Evolutionary conservation across 169 alveolate species (phyloP), one percentile per base, ranked within the genome.

Genomic region (Cryptosporidium sp.): DNA sequence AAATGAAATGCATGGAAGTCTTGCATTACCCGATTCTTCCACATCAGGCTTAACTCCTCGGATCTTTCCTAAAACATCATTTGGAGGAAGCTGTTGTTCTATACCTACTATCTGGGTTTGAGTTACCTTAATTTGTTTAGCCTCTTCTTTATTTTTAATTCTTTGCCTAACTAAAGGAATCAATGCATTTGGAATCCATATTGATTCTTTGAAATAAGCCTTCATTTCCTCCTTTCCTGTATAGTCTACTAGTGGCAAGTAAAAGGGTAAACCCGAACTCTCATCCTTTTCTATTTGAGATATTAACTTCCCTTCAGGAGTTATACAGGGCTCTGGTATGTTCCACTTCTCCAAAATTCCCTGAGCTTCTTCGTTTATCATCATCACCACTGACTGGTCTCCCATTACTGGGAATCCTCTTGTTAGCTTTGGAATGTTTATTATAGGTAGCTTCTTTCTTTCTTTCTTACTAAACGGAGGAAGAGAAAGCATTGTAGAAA

Each of bases 361-460:
- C n/a, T 43, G 73, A 3, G 75, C 89, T 18, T 80, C 89, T 33
- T 80, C 89, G n/a, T 80, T 80, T n/a, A 80, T 59, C 12, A 37
- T 80, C 89, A 80, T 80, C 7, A 45, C 48, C 59, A 80, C 89
- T 2, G 80, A 37, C 33, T 80, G 89, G 5, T 80, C 89, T 16
- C 89, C 89, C 67, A 80, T 80, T 0, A 80, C 89, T 7, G 89
- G 80, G 70, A 45, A 80, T 10, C 89, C 89, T 65, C 75, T 80
- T 16, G 48, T 39, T 29, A 80, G 31, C 52, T 80, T 80, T 21
- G 89, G 89, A 26, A 80, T 80, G 55, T 62, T 80, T 6, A 80
- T 65, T 29, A 80, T 43, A 9, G 89, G 89, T 3, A 80, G 50
- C 50, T 31, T 80, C 41, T 31, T 80, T 23, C 89, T 37, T 16